Evolutionary conservation across 345 rosid species (phyloP).

Genomic region (Bretschneidera sinensis): DNA sequence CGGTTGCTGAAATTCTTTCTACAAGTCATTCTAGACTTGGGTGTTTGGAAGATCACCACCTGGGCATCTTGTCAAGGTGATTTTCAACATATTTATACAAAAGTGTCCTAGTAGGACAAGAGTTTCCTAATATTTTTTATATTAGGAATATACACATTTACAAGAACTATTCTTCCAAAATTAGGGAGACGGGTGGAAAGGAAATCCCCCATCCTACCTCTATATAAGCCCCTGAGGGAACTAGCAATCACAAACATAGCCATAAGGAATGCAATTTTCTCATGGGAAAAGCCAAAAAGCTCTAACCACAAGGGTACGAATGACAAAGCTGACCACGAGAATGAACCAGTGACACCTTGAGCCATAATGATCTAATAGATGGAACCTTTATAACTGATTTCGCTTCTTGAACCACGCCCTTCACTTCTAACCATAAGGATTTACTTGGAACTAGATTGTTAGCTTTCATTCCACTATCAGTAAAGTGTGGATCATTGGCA

Average conservation of each 20-base stretch:
- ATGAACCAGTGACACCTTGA: constrained; percentile 75
- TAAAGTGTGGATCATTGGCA: constrained; percentile 69
- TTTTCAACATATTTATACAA: no score
- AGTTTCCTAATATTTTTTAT: no score
- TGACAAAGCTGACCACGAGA: constrained; percentile 95
- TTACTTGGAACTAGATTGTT: constrained; percentile 29
- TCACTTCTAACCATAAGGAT: constrained; percentile 53
- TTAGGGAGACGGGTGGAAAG: constrained; percentile 60
- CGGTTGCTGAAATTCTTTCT: no score
- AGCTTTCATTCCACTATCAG: constrained; percentile 24
- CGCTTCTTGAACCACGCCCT: constrained; percentile 53
- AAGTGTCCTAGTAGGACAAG: no score
- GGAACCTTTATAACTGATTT: constrained; percentile 50
- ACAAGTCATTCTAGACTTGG: no score
- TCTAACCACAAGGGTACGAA: constrained; percentile 93
- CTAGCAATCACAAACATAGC: constrained; percentile 57
- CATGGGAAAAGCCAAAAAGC: constrained; percentile 79
- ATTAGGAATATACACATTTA: no score
- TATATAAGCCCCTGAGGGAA: constrained; percentile 84
- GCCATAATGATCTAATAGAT: constrained; percentile 84
- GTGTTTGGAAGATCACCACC: no score
- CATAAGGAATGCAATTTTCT: constrained; percentile 56
- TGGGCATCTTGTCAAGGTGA: no score
- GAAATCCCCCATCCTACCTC: constrained; percentile 80
- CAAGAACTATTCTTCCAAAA: constrained; percentile 78